Evolutionary conservation across 2,329 filamentous ascomycete species (phyloP), one percentile per base, ranked within the genome.

Genomic region (Ceratocystis huliohia): DNA sequence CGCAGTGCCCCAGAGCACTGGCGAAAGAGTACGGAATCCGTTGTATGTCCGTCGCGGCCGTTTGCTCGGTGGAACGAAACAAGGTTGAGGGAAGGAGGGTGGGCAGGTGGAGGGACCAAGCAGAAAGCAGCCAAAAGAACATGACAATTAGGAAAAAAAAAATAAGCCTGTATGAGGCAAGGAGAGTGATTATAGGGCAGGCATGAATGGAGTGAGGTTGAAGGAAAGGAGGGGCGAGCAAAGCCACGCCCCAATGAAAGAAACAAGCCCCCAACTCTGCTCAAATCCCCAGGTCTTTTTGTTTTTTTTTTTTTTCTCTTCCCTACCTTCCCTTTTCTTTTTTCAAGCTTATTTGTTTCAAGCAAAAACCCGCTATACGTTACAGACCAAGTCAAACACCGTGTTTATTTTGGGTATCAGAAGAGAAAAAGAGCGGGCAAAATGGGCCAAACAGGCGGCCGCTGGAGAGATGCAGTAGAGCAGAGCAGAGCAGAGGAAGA

Each of bases 291-390:
- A 59, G 17, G 20, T 20, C 17, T 4, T 57, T 22, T 17, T 17
- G 5, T 25, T 28, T 59, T 17, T 13, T 5, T 30, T 22, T 59
- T 30, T 22, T 17, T 25, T 53, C 6, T 53, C 20, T 10, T 56
- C 20, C 28, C 28, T 5, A 28, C 28, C 48, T 53, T 25, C 45
- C 45, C 45, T 46, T 46, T 15, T 46, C 45, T 53, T 30, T 59
- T n/a, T 33, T 59, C 53, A 59, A 59, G 53, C 53, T 59, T 59
- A 59, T 59, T 59, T 59, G 53, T 59, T 59, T 59, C 53, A 59
- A 59, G 53, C 53, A 59, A 59, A 59, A 59, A 59, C 53, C 28
- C 33, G 53, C 28, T 37, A 28, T 59, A 59, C 15, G 53, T 59
- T 59, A 59, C 53, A 59, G 53, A 59, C 28, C 53, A 59, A 59